Conservation (phyloP, 2,329 filamentous ascomycete species). For the Camillea tinctor region DNA sequence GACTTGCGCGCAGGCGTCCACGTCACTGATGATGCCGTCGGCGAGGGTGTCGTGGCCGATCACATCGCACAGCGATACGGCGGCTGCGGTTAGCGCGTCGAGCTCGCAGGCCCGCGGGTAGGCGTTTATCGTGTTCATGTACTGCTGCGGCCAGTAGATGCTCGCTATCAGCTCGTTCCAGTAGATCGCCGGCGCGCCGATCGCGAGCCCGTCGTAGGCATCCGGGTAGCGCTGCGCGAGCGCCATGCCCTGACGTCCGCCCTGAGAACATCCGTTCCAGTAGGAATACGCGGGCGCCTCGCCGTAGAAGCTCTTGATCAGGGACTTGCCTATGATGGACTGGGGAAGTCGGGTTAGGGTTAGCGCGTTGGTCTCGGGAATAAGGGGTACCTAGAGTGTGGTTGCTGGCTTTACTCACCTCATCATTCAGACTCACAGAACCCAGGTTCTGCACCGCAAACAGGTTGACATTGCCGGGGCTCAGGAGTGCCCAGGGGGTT, state of each 20-base stretch:
- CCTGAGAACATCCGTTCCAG: conserved; percentile 49
- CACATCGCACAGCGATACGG: conserved; percentile 33
- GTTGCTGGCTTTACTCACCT: conserved; percentile 14
- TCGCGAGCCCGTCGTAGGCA: conserved; percentile 54
- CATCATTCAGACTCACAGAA: conserved; percentile 27
- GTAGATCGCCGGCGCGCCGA: conserved; percentile 26
- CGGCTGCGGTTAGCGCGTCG: conserved; percentile 32
- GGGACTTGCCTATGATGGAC: conserved; percentile 41
- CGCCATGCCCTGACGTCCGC: conserved; percentile 55
- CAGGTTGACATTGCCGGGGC: conserved; percentile 27
- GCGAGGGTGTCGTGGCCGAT: conserved; percentile 36
- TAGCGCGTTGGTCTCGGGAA: not conserved
- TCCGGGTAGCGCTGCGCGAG: conserved; percentile 50
- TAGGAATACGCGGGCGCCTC: conserved; percentile 44
- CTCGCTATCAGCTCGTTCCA: conserved; percentile 31
- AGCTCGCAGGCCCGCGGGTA: conserved; percentile 39
- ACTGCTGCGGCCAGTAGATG: conserved; percentile 31
- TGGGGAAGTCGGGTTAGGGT: conserved; percentile 10
- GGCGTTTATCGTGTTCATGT: conserved; percentile 18
- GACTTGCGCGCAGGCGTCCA: conserved; percentile 30
- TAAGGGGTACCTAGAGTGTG: too few species aligned
- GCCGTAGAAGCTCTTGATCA: conserved; percentile 42
- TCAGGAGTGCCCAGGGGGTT: conserved; percentile 14
- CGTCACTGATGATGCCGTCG: conserved; percentile 40
- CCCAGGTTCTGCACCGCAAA: conserved; percentile 29